Evolutionary conservation across 345 rosid genomes (phyloP), one percentile per base, ranked within the genome.

Genomic region (Brassica nigra): DNA sequence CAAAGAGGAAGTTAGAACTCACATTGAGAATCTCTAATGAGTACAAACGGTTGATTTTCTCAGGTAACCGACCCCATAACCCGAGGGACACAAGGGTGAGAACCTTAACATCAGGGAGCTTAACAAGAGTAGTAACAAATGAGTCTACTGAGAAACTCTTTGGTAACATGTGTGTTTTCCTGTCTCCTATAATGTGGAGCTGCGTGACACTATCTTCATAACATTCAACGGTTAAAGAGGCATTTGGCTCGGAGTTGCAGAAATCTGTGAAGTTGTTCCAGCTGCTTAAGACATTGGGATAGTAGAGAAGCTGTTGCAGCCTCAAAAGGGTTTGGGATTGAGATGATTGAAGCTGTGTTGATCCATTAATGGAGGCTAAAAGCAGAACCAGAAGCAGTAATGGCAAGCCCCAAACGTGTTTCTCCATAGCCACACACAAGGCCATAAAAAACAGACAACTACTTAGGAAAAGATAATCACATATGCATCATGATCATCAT

Each of bases 31-130:
- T 90, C 86, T 95, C 99, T 39, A 95, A 68, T 0, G 97, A 87
- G 0, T 86, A 83, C 8, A 95, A 78, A 54, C 88, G 90, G 4
- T 86, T 81, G 18, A 95, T 77, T 81, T 95, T 91, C 66, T 88
- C 89, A 6, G 99, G 87, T 75, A 95, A 82, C 10, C 85, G 86
- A 54, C 99, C 99, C 99, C 99, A 90, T 82, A 95, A 81, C 23
- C 99, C 99, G 0, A 95, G 90, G 14, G 94, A 91, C 58, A 85
- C 92, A 80, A 95, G 76, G 62, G 91, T 89, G 68, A 95, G 88
- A 82, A 95, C 99, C 81, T 91, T 93, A 85, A 93, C 80, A 78
- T 87, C 80, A 14, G 91, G 89, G 39, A 95, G 96, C 83, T 83
- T 80, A 54, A 81, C 94, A 61, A 95, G 86, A 10, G 97, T 91